Conservation (phyloP, 768 basidiomycete genomes). For the Rhodocollybia butyracea region DNA sequence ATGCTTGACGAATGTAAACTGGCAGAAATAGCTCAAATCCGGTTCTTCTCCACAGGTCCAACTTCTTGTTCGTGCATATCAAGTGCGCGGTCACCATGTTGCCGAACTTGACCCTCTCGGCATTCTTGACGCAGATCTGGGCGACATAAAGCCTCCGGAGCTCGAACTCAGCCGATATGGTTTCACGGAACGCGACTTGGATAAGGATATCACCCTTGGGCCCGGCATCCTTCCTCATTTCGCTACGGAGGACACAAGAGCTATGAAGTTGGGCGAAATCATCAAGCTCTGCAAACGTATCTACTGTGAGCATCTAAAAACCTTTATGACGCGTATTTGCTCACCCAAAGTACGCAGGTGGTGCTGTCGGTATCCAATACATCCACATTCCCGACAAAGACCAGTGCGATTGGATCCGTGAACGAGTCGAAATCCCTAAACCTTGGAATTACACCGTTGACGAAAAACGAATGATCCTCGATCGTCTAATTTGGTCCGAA, state of each 20-base stretch:
- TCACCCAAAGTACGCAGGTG: constrained; percentile 48
- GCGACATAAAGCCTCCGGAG: constrained; percentile 76
- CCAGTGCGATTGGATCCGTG: constrained; percentile 98
- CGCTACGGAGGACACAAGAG: constrained; percentile 77
- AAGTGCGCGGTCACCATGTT: constrained; percentile 96
- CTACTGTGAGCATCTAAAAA: constrained; percentile 66
- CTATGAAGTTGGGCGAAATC: constrained; percentile 89
- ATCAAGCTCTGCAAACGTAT: constrained; percentile 88
- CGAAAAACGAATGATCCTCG: constrained; percentile 98
- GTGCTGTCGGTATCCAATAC: constrained; percentile 87
- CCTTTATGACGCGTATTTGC: neutral
- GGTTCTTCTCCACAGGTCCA: constrained; percentile 65
- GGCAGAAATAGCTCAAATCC: neutral
- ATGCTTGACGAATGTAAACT: neutral
- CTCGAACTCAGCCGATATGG: constrained; percentile 93
- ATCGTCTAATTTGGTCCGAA: constrained; percentile 99
- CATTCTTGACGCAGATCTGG: constrained; percentile 86
- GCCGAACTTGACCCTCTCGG: constrained; percentile 96
- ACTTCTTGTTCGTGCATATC: constrained; percentile 96
- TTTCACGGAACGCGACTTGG: constrained; percentile 90
- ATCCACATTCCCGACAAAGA: constrained; percentile 97
- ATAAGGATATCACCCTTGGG: constrained; percentile 91
- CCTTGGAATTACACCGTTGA: constrained; percentile 98
- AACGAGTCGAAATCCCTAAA: constrained; percentile 90
- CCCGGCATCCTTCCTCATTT: constrained; percentile 97